Percentiles rank a stretch among this genome's conserved stretches.
Conservation (phyloP, 805 yeast species). For the Hanseniaspora hatyaiensis region DNA sequence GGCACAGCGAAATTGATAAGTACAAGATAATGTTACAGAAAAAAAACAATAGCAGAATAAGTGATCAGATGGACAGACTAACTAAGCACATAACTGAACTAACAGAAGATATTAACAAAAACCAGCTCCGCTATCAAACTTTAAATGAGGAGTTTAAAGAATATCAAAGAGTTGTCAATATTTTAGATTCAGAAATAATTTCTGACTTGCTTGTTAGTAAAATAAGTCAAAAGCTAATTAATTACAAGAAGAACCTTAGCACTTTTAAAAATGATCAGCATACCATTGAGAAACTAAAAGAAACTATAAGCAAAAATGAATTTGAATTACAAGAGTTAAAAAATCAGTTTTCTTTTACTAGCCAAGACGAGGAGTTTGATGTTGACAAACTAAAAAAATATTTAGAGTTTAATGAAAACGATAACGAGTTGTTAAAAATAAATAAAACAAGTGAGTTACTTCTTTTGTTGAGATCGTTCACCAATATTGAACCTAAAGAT, state of each 20-base stretch:
- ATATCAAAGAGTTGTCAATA: background rate
- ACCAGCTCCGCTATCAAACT: background rate
- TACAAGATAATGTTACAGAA: background rate
- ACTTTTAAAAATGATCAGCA: slow-evolving; percentile 4
- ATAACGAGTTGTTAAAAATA: background rate
- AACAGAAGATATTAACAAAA: background rate
- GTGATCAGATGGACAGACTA: background rate
- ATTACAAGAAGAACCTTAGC: background rate
- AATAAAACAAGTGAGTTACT: background rate
- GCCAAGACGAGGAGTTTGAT: too few species aligned
- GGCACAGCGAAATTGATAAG: background rate
- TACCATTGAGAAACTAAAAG: slow-evolving; percentile 1
- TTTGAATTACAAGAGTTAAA: background rate
- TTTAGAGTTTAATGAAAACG: background rate
- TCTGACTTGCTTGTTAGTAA: background rate
- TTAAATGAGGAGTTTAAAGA: background rate
- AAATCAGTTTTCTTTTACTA: background rate
- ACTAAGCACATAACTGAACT: background rate
- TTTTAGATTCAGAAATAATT: background rate
- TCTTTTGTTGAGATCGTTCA: background rate
- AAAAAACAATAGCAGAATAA: background rate
- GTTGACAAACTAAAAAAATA: too few species aligned
- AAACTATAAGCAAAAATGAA: background rate
- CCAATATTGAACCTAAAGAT: background rate
- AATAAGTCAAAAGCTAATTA: background rate